These are phyloP conservation scores for Yamadazyma sp. DNA, from an alignment of 1,139 yeast species.

Conservation along the genomic window DNA sequence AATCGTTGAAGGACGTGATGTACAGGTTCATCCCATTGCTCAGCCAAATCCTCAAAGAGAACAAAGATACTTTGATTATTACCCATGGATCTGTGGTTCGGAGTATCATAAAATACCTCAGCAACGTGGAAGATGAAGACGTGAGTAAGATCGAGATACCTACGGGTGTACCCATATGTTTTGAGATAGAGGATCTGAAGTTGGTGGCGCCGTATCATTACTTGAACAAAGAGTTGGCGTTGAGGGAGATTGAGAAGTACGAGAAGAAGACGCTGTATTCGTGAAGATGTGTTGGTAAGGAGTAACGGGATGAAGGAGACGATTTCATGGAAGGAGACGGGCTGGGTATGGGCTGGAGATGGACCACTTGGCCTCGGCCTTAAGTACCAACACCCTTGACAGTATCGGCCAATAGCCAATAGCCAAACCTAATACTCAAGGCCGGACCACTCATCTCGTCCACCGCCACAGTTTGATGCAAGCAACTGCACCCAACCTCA, in stretches of 20 bases:
- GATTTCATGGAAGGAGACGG: neutral
- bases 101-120: conserved; percentile 60
- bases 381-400: neutral
- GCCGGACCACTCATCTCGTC: too few species aligned
- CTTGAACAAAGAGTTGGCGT: conserved; percentile 70
- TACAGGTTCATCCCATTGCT: conserved; percentile 60
- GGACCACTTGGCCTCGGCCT: neutral
- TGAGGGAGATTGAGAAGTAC: conserved; percentile 62
- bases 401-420: too few species aligned
- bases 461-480: too few species aligned
- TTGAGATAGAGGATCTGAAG: conserved; percentile 48
- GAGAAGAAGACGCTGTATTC: conserved; percentile 26
- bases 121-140: conserved; percentile 57
- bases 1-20: conserved; percentile 67
- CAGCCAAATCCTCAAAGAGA: conserved; percentile 36
- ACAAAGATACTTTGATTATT: conserved; percentile 55
- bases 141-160: conserved; percentile 72
- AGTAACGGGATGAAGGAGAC: neutral
- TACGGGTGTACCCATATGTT: conserved; percentile 71
- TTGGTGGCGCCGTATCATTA: conserved; percentile 52
- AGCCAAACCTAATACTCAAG: too few species aligned
- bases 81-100: conserved; percentile 80
- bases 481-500: too few species aligned
- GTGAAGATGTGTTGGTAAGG: neutral
- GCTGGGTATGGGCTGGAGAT: too few species aligned